Percentiles rank a stretch among this genome's conserved stretches.
Conservation (phyloP, 495 filamentous ascomycete species). For the Tuber microsphaerosporum region DNA sequence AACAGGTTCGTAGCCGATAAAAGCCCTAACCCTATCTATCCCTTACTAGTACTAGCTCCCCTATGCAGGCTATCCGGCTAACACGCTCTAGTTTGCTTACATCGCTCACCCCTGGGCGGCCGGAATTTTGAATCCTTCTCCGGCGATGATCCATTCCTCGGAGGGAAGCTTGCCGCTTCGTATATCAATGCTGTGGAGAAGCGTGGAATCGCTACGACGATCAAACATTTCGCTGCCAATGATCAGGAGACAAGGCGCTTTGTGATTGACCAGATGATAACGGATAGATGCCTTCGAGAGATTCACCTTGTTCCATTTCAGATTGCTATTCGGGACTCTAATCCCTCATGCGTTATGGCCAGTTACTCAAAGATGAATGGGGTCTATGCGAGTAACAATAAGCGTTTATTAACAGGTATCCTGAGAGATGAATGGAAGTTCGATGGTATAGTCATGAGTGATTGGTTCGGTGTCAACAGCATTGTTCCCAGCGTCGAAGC, state of each 20-base stretch:
- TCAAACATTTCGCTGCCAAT: constrained; percentile 80
- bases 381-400: constrained; percentile 60
- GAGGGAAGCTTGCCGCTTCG: constrained; percentile 60
- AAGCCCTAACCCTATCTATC: neutral
- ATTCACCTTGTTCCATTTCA: constrained; percentile 72
- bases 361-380: constrained; percentile 72
- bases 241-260: constrained; percentile 69
- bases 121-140: constrained; percentile 71
- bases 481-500: constrained; percentile 61
- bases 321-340: constrained; percentile 58
- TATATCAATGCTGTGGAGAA: constrained; percentile 64
- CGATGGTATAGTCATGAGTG: constrained; percentile 63
- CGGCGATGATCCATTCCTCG: constrained; percentile 63
- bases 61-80: neutral
- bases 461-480: constrained; percentile 68
- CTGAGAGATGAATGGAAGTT: constrained; percentile 66
- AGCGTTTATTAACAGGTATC: constrained; percentile 55
- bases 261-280: constrained; percentile 60
- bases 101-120: constrained; percentile 67
- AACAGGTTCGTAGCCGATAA: constrained; percentile 19
- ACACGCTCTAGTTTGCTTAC: constrained; percentile 47
- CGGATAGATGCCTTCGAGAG: constrained; percentile 65
- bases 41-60: neutral
- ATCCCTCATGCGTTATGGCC: constrained; percentile 64
- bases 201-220: constrained; percentile 61